Conservation (phyloP, 73 alveolate genomes). For the Effrenium voratum region DNA sequence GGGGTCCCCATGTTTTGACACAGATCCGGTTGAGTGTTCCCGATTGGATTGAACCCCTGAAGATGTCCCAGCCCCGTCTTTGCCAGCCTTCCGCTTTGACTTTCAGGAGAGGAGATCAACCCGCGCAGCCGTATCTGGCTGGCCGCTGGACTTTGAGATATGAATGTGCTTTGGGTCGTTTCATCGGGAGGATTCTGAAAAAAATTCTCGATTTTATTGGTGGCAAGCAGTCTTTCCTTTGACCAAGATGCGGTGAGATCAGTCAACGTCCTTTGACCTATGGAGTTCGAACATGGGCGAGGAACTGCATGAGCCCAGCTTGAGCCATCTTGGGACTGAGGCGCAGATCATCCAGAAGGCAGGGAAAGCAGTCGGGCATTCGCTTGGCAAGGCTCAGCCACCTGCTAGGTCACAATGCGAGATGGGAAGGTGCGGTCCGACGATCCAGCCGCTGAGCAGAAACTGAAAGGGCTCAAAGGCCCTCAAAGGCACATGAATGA, state of each 20-base stretch:
- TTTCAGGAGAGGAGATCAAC: slow-evolving; percentile 70
- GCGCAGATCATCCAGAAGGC: slow-evolving; percentile 90
- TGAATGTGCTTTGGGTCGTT: too few relatives aligned
- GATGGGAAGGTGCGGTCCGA: slow-evolving; percentile 83
- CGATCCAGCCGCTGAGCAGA: slow-evolving; percentile 14
- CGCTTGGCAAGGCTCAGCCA: background rate
- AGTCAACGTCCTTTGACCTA: background rate
- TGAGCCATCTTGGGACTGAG: background rate
- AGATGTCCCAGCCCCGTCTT: too few relatives aligned
- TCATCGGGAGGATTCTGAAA: background rate
- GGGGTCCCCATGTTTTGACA: too few relatives aligned
- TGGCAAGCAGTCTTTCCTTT: background rate
- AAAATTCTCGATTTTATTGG: too few relatives aligned
- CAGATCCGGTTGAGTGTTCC: too few relatives aligned
- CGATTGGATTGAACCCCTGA: too few relatives aligned
- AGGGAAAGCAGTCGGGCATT: background rate
- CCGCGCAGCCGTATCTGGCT: slow-evolving; percentile 89
- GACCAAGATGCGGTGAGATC: background rate
- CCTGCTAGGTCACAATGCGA: slow-evolving; percentile 63
- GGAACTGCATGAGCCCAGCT: background rate
- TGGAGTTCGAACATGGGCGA: background rate
- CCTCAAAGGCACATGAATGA: background rate
- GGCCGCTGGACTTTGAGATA: background rate
- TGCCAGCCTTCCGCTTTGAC: too few relatives aligned
- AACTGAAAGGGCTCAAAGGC: background rate